These are phyloP conservation scores for Helianthus annuus DNA, from an alignment of 129 eudicot species.

Conservation along the genomic window HanXRQr2.0-SUNRISE NC_035439.2:144995357-144995856, in stretches of 20 bases:
- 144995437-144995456: too few relatives aligned
- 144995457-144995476: too few relatives aligned
- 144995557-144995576: not conserved
- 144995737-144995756: slow-evolving; percentile 56
- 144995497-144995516: too few relatives aligned
- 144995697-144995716: too few relatives aligned
- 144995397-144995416: too few relatives aligned
- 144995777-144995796: slow-evolving; percentile 96
- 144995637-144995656: slow-evolving; percentile 41
- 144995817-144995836: slow-evolving; percentile 52
- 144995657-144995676: slow-evolving; percentile 36
- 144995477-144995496: too few relatives aligned
- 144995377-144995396: too few relatives aligned
- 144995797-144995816: slow-evolving; percentile 77
- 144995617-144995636: slow-evolving; percentile 58
- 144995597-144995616: slow-evolving; percentile 76
- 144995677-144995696: not conserved
- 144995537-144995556: not conserved
- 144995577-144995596: slow-evolving; percentile 85
- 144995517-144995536: not conserved
- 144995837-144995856: not conserved
- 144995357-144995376: too few relatives aligned
- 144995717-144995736: too few relatives aligned
- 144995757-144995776: slow-evolving; percentile 75
- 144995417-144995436: too few relatives aligned